These are phyloP conservation scores for Nigrograna mackinnonii DNA, from an alignment of 2,329 filamentous ascomycete genomes.

Conservation along the genomic window DNA sequence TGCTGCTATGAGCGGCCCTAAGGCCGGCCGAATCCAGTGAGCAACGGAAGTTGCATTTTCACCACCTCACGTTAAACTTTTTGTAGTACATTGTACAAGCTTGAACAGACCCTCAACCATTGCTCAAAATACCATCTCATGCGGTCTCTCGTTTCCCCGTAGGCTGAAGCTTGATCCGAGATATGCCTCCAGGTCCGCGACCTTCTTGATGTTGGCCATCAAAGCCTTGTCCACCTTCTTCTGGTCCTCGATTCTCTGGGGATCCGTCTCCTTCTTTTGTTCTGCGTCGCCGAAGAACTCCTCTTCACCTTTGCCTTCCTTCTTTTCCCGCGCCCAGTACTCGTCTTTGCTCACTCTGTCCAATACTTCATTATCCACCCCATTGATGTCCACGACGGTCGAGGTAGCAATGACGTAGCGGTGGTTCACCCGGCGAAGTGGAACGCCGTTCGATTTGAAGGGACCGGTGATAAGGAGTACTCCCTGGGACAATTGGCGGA, in stretches of 20 bases:
- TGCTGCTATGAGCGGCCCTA: too few species aligned
- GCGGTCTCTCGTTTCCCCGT: slow-evolving; percentile 97
- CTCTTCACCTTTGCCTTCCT: slow-evolving; percentile 90
- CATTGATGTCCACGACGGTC: slow-evolving; percentile 78
- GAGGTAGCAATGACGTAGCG: slow-evolving; percentile 92
- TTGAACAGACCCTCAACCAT: too few species aligned
- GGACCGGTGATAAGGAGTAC: slow-evolving; percentile 97
- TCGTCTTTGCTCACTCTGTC: slow-evolving; percentile 79
- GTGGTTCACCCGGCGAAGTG: slow-evolving; percentile 88
- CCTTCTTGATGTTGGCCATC: slow-evolving; percentile 95
- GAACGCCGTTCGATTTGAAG: slow-evolving; percentile 99
- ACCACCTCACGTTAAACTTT: too few species aligned
- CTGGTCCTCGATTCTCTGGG: slow-evolving; percentile 92
- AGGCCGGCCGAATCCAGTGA: too few species aligned
- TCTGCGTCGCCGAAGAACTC: slow-evolving; percentile 99
- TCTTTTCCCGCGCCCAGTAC: slow-evolving; percentile 97
- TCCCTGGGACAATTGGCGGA: slow-evolving; percentile 94
- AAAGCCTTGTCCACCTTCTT: slow-evolving; percentile 97
- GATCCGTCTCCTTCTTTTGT: slow-evolving; percentile 90
- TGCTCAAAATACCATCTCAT: slow-evolving; percentile 93
- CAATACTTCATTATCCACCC: slow-evolving; percentile 70
- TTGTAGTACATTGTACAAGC: too few species aligned
- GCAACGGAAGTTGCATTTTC: too few species aligned
- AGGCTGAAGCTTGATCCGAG: slow-evolving; percentile 94
- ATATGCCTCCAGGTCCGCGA: slow-evolving; percentile 88